Evolutionary conservation across 768 basidiomycete genomes (phyloP).

Genomic region (Suillus subluteus): DNA sequence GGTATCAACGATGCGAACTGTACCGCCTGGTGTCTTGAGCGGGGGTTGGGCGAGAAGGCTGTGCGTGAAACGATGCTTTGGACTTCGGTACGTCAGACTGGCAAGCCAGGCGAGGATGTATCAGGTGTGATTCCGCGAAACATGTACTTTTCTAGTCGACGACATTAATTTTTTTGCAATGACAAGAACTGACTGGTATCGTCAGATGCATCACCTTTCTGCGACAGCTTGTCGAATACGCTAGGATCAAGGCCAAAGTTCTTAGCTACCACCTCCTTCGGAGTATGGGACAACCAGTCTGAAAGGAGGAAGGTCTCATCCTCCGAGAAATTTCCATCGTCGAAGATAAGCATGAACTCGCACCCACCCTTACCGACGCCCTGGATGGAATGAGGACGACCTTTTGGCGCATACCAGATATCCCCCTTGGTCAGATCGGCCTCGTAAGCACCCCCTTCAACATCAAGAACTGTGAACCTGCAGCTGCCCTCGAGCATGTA

Average conservation of each 20-base stretch:
- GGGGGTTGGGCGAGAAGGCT: background rate
- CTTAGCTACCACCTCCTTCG: conserved; percentile 49
- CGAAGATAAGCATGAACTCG: conserved; percentile 47
- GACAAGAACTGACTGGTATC: background rate
- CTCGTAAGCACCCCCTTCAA: conserved; percentile 10
- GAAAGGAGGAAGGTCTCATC: conserved; percentile 52
- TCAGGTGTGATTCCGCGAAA: conserved; percentile 43
- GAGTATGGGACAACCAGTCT: conserved; percentile 58
- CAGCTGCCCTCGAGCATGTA: conserved; percentile 47
- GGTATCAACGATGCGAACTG: conserved; percentile 56
- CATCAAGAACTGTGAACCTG: conserved; percentile 6
- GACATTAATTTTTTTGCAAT: background rate
- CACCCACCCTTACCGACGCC: conserved; percentile 38
- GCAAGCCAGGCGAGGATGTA: conserved; percentile 45
- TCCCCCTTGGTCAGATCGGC: conserved; percentile 29
- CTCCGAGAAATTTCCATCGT: conserved; percentile 44
- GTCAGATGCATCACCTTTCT: conserved; percentile 4
- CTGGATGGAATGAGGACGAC: conserved; percentile 48
- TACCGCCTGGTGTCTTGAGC: conserved; percentile 45
- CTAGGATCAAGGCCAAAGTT: conserved; percentile 50
- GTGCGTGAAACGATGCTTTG: conserved; percentile 27
- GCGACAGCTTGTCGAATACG: conserved; percentile 52
- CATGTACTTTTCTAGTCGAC: conserved; percentile 52
- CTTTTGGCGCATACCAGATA: conserved; percentile 56
- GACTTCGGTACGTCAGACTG: conserved; percentile 49